Conservation (phyloP, 495 filamentous ascomycete species). For the Aspergillus coremiiformis region DNA sequence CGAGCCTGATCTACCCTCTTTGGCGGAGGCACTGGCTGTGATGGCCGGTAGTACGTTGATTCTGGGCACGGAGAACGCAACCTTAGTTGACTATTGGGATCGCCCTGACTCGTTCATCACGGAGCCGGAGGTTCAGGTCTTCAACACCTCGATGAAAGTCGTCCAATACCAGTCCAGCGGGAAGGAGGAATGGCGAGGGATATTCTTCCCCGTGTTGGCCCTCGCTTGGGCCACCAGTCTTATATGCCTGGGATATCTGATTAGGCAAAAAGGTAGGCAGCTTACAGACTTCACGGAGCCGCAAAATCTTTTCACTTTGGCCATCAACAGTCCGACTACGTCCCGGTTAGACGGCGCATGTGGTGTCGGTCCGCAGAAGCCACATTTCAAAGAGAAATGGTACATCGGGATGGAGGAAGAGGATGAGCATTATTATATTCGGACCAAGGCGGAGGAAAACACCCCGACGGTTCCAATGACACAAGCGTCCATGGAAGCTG, state of each 20-base stretch:
- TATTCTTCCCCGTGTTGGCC: conserved; percentile 57
- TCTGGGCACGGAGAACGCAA: conserved; percentile 42
- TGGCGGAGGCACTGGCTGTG: conserved; percentile 61
- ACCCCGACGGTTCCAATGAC: not conserved
- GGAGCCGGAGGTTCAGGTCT: conserved; percentile 38
- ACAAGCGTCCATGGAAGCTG: conserved; percentile 16
- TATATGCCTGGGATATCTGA: conserved; percentile 51
- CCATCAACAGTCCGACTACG: conserved; percentile 59
- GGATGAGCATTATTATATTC: conserved; percentile 34
- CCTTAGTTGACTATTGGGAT: conserved; percentile 53
- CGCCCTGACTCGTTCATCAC: conserved; percentile 32
- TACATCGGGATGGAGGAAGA: conserved; percentile 42
- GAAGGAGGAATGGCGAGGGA: conserved; percentile 45
- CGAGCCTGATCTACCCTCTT: conserved; percentile 46
- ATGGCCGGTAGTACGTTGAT: conserved; percentile 58
- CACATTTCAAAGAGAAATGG: conserved; percentile 52
- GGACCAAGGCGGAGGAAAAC: conserved; percentile 23
- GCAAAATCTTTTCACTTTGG: conserved; percentile 60
- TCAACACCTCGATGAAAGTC: conserved; percentile 49
- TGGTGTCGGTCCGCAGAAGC: conserved; percentile 50
- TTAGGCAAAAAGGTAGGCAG: conserved; percentile 44
- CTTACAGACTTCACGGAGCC: conserved; percentile 72
- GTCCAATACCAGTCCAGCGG: conserved; percentile 59
- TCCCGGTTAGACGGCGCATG: conserved; percentile 51
- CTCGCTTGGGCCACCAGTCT: conserved; percentile 56